Evolutionary conservation across 1,139 yeast genomes (phyloP).

Genomic region (Wickerhamomyces sp.): DNA sequence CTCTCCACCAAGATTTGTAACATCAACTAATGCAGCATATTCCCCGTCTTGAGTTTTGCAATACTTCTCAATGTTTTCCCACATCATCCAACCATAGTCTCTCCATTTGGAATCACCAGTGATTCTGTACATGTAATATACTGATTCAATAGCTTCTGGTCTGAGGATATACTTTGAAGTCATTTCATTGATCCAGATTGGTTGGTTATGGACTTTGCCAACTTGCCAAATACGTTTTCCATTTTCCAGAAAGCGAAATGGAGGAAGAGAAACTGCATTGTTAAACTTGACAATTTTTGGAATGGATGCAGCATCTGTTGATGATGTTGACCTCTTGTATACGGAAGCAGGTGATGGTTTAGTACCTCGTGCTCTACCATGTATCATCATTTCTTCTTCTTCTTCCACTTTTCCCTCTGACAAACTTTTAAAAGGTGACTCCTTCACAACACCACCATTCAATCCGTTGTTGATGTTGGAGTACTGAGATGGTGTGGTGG

Average conservation of each 20-base stretch:
- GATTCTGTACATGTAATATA: constrained; percentile 66
- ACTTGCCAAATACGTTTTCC: constrained; percentile 13
- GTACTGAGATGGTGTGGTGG: no score
- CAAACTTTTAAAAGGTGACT: background rate
- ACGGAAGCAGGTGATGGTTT: no score
- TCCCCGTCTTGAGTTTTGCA: constrained; percentile 39
- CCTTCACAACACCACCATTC: background rate
- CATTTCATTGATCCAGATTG: constrained; percentile 34
- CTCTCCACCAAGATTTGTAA: constrained; percentile 32
- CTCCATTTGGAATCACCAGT: constrained; percentile 73
- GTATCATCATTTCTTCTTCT: background rate
- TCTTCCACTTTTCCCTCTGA: background rate
- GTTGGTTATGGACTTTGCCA: constrained; percentile 13
- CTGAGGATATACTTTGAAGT: constrained; percentile 56
- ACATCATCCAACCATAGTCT: constrained; percentile 63
- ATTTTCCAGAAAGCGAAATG: constrained; percentile 4
- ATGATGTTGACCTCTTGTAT: no score
- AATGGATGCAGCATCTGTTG: background rate
- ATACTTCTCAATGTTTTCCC: constrained; percentile 42
- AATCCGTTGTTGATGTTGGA: no score
- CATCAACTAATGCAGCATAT: constrained; percentile 47
- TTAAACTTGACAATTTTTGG: background rate
- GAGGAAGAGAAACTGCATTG: constrained; percentile 1
- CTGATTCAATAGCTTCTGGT: constrained; percentile 74
- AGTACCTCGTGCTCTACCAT: background rate